These are phyloP conservation scores for Pythium plurisporium DNA, from an alignment of 352 stramenopile species.

Conservation along the genomic window DNA sequence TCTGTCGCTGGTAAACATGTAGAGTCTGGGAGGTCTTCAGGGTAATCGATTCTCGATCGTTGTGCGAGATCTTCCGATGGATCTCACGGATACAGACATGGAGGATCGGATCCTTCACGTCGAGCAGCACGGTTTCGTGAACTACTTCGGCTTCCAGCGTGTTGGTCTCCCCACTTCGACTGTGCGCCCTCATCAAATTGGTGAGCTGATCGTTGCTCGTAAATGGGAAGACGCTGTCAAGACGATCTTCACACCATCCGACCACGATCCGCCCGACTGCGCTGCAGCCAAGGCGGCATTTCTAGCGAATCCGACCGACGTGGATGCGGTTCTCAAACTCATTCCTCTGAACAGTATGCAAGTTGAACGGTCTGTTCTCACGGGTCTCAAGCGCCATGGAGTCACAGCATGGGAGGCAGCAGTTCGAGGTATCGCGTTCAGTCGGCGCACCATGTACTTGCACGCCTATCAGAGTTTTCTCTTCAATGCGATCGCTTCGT, in stretches of 20 bases:
- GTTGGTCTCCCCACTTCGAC: constrained; percentile 43
- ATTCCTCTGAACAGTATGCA: constrained; percentile 36
- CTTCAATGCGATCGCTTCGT: constrained; percentile 64
- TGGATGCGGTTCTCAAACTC: constrained; percentile 51
- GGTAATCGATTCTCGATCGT: constrained; percentile 70
- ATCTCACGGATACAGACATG: constrained; percentile 8
- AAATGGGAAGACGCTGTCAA: constrained; percentile 53
- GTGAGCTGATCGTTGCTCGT: constrained; percentile 53
- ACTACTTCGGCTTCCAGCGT: constrained; percentile 83
- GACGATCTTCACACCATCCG: constrained; percentile 38
- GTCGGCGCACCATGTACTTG: constrained; percentile 63
- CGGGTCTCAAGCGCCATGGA: constrained; percentile 59
- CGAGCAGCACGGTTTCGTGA: constrained; percentile 46
- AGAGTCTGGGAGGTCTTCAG: constrained; percentile 43
- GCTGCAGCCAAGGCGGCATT: constrained; percentile 42
- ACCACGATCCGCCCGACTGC: constrained; percentile 32
- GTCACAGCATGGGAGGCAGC: constrained; percentile 46
- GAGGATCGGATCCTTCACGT: constrained; percentile 30
- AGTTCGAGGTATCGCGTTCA: constrained; percentile 46
- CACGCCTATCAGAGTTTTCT: constrained; percentile 78
- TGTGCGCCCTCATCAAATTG: constrained; percentile 64
- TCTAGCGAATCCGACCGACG: constrained; percentile 32
- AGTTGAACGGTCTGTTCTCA: constrained; percentile 55
- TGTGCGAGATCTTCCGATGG: constrained; percentile 31
- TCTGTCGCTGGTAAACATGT: background rate